Base-by-base conservation (phyloP, 495 filamentous ascomycete species). In the Halenospora varia region DNA sequence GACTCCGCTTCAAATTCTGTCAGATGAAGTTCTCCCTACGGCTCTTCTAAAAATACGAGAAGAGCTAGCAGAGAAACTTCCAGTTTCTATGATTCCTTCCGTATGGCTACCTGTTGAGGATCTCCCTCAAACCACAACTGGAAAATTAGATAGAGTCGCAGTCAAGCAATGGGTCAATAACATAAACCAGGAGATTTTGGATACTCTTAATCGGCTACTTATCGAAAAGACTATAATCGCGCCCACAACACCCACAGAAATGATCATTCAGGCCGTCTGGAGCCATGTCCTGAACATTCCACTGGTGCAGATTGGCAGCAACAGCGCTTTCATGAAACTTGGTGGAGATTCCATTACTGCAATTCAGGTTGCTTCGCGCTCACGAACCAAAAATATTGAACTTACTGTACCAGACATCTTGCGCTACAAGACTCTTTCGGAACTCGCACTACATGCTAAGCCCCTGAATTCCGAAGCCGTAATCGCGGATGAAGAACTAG, bases 271-370 rank as follows among this genome's bases (percentile, higher is more conserved):
- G 64, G 13, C 68, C 2, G 73, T 84, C 9, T 83, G 74, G 73
- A 75, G 75, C 51, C 69, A 76, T 22, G 77, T 83, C 3, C 73
- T 86, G 13, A 82, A 82, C 51, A 68, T 84, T 55, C 20, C 64
- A 64, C 58, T 25, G n/a, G 26, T 35, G 22, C 25, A 51, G 25
- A 54, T 71, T 13, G 45, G 49, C 2, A 19, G 57, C 15, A 56
- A 69, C 15, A 56, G 62, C 10, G 46, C 57, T 25, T 71, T 73
- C 53, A 39, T 71, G n/a, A 48, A 53, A 17, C 35, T 70, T 3
- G 70, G 71, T 2, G 73, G 73, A 11, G 73, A 75, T 48, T 70
- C 69, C 3, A 63, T 75, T n/a, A 55, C 56, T 3, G 73, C 70
- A 3, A 73, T 75, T 64, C 64, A 66, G 23, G 53, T 73, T 2